These are phyloP conservation scores for Leptosphaerulina australis DNA, from an alignment of 2,329 filamentous ascomycete species.

Conservation along the genomic window DNA sequence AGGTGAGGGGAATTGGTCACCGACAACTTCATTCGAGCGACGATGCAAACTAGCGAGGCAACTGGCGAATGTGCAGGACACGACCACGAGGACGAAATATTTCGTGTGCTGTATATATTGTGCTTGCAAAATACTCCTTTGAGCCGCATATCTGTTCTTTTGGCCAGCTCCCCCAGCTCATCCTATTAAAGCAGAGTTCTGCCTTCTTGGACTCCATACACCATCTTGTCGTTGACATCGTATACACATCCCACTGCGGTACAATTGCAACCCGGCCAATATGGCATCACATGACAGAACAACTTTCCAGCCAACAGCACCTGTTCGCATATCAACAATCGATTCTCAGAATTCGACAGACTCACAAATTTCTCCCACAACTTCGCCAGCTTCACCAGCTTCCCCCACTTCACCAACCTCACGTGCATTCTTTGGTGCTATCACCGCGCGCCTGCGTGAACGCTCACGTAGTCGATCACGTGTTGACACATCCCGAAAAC, in stretches of 20 bases:
- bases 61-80: conserved; percentile 19
- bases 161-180: conserved; percentile 14
- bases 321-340: conserved; percentile 39
- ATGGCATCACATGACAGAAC: conserved; percentile 34
- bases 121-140: conserved; percentile 22
- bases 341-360: conserved; percentile 36
- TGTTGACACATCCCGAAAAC: conserved; percentile 29
- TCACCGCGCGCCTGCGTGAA: conserved; percentile 42
- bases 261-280: neutral
- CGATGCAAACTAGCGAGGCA: conserved; percentile 6
- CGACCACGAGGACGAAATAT: conserved; percentile 13
- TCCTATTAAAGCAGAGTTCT: conserved; percentile 17
- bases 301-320: conserved; percentile 38
- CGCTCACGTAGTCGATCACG: conserved; percentile 45
- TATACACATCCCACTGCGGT: neutral
- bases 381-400: conserved; percentile 31
- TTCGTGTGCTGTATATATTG: conserved; percentile 24
- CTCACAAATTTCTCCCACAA: conserved; percentile 32
- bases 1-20: conserved; percentile 17
- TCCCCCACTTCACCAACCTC: conserved; percentile 42
- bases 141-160: conserved; percentile 36
- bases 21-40: conserved; percentile 18
- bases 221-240: neutral
- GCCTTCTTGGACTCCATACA: neutral
- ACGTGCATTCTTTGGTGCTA: conserved; percentile 46